A percentile compares a stretch with the other conserved stretches of the same genome.
These are phyloP conservation scores for Botryotinia calthae DNA, from an alignment of 2,329 filamentous ascomycete species.

Conservation along the genomic window DNA sequence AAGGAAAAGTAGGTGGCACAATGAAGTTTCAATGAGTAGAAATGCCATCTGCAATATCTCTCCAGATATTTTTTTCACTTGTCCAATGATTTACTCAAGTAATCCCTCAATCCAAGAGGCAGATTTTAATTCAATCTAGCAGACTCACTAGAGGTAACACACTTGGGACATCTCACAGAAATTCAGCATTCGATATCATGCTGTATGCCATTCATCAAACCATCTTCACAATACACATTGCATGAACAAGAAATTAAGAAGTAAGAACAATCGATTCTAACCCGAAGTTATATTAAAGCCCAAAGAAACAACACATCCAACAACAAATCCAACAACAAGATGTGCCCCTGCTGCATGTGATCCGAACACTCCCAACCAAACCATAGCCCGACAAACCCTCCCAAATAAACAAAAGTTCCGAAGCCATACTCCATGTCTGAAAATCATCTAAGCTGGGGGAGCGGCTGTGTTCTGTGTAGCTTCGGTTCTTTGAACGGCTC, in stretches of 20 bases:
- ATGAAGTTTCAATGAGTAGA: neutral
- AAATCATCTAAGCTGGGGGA: constrained; percentile 28
- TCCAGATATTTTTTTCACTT: neutral
- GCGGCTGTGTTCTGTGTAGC: constrained; percentile 32
- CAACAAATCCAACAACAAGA: neutral
- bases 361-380: neutral
- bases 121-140: neutral
- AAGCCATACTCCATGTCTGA: neutral
- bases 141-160: neutral
- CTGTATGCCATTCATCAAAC: neutral
- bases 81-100: neutral
- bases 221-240: neutral
- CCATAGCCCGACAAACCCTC: neutral
- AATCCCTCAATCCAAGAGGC: neutral
- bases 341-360: neutral
- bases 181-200: neutral
- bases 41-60: neutral
- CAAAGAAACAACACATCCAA: neutral
- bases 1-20: constrained; percentile 23
- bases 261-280: neutral
- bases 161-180: neutral
- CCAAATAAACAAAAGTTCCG: neutral
- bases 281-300: neutral
- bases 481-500: constrained; percentile 50
- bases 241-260: neutral